A percentile compares a stretch with the other conserved stretches of the same genome.
Conservation (phyloP, 805 yeast species). For the Candida krabiensis region DNA sequence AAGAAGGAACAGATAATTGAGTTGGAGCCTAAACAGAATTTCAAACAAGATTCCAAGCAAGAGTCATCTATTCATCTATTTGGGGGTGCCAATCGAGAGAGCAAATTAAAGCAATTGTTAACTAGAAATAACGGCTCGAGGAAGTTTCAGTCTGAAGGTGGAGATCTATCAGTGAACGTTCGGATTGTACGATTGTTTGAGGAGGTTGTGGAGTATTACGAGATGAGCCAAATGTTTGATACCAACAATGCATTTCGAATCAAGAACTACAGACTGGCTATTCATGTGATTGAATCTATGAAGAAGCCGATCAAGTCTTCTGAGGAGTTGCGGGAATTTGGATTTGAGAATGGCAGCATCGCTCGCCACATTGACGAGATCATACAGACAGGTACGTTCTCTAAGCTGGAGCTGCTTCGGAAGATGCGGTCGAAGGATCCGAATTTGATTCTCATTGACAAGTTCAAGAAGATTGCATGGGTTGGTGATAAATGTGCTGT, state of each 20-base stretch:
- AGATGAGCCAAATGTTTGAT: slow-evolving; percentile 19
- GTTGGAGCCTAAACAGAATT: too few relatives aligned
- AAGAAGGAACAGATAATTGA: slow-evolving; percentile 11
- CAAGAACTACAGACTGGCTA: slow-evolving; percentile 42
- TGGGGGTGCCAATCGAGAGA: background rate
- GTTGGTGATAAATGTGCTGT: slow-evolving; percentile 46
- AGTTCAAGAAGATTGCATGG: slow-evolving; percentile 45
- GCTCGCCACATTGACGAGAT: slow-evolving; percentile 48
- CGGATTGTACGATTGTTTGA: slow-evolving; percentile 31
- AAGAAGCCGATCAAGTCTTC: slow-evolving; percentile 33
- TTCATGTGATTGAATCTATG: slow-evolving; percentile 33
- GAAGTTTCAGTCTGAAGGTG: background rate
- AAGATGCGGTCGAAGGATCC: slow-evolving; percentile 20
- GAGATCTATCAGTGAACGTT: slow-evolving; percentile 23
- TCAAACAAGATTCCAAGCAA: too few relatives aligned
- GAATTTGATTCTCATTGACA: slow-evolving; percentile 25
- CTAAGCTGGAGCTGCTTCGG: slow-evolving; percentile 17
- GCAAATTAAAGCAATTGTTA: background rate
- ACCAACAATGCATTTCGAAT: slow-evolving; percentile 16
- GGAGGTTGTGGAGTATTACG: slow-evolving; percentile 31
- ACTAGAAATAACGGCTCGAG: background rate
- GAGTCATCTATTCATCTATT: background rate
- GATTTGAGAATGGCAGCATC: slow-evolving; percentile 42
- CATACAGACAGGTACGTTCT: slow-evolving; percentile 35
- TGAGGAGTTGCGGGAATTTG: slow-evolving; percentile 38